These are phyloP conservation scores for Rhynchosporium secalis DNA, from an alignment of 2,329 filamentous ascomycete species.

Conservation along the genomic window DNA sequence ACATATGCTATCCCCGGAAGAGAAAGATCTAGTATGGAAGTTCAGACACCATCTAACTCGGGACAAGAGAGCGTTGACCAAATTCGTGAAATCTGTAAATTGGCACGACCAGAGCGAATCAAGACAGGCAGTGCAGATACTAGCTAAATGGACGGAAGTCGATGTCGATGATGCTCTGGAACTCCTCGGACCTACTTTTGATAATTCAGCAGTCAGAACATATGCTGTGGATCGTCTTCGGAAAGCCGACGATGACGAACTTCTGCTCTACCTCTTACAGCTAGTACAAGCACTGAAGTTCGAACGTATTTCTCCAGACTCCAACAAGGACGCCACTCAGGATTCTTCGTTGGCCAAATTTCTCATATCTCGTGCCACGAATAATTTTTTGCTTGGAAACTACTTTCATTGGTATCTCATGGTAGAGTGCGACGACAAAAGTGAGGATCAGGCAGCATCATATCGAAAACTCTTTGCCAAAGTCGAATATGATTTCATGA, in stretches of 20 bases:
- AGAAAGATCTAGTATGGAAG: constrained; percentile 96
- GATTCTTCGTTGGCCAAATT: constrained; percentile 89
- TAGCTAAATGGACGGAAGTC: constrained; percentile 93
- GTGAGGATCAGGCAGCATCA: constrained; percentile 69
- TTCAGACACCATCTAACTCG: constrained; percentile 92
- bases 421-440: constrained; percentile 83
- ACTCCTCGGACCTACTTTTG: constrained; percentile 86
- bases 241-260: constrained; percentile 89
- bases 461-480: constrained; percentile 87
- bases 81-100: constrained; percentile 96
- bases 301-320: constrained; percentile 69
- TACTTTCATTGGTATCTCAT: constrained; percentile 98
- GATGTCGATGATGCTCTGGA: constrained; percentile 96
- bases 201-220: constrained; percentile 82
- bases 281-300: constrained; percentile 96
- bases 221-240: constrained; percentile 91
- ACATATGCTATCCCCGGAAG: constrained; percentile 81
- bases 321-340: constrained; percentile 60
- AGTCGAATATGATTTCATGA: constrained; percentile 96
- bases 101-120: constrained; percentile 86
- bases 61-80: constrained; percentile 90
- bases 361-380: constrained; percentile 81
- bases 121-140: constrained; percentile 83
- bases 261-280: constrained; percentile 88
- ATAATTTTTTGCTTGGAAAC: constrained; percentile 88